A percentile compares a stretch with the other conserved stretches of the same genome.
phyloP scores from a whole-genome alignment of 169 alveolate species.

The Plasmodium fragile region DNA sequence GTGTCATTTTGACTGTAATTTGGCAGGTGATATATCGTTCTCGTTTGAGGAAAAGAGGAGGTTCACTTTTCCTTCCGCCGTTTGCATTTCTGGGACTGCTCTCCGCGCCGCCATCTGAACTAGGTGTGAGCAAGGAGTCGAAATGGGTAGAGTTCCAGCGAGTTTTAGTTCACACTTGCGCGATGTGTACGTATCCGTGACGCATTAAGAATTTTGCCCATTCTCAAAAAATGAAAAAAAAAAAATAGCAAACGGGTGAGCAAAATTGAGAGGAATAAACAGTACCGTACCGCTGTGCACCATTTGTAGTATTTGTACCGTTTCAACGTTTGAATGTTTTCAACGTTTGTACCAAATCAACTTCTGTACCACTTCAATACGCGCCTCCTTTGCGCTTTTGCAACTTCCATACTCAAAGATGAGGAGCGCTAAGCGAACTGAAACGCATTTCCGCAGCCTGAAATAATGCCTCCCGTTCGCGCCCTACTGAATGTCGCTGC shows the following conservation, averaged over 20 bases:
- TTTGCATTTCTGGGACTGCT: background rate
- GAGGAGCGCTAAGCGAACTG: background rate
- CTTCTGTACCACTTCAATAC: background rate
- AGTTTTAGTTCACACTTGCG: background rate
- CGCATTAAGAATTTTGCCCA: background rate
- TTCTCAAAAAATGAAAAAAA: background rate
- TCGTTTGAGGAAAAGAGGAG: background rate
- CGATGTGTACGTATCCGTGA: background rate
- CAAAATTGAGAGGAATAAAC: background rate
- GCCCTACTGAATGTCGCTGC: background rate
- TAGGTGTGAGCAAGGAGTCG: background rate
- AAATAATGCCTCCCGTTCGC: constrained; percentile 32
- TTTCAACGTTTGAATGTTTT: background rate
- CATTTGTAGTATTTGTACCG: background rate
- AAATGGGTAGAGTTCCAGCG: background rate
- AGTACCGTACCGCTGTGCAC: background rate
- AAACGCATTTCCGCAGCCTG: background rate
- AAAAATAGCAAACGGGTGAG: background rate
- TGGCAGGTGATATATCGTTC: background rate
- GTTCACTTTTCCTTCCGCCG: background rate
- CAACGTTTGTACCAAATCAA: background rate
- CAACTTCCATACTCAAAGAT: background rate
- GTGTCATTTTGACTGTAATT: background rate
- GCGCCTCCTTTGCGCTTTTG: background rate
- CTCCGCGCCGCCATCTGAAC: background rate